phyloP scores from a whole-genome alignment of 352 stramenopile genomes.

The Phytophthora citricola region DNA sequence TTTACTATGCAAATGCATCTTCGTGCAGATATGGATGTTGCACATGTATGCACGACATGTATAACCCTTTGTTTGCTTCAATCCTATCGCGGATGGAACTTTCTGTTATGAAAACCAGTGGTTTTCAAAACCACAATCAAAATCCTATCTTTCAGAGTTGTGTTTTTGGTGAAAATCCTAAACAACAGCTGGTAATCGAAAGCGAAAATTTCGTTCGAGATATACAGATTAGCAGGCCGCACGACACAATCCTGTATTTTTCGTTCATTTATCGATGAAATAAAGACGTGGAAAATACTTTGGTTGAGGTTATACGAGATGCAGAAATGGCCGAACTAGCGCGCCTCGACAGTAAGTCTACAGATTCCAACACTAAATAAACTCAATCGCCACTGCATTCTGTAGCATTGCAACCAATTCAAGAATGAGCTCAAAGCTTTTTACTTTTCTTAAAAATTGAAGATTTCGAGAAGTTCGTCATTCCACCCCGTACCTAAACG shows the following conservation, averaged over 20 bases:
- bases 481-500: constrained; percentile 26
- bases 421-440: constrained; percentile 9
- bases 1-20: too few relatives aligned
- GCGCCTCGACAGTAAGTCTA: not conserved
- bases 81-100: not conserved
- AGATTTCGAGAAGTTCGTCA: constrained; percentile 7
- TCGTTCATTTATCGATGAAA: constrained; percentile 3
- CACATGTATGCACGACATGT: too few relatives aligned
- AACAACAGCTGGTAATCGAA: constrained; percentile 16
- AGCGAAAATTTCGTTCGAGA: constrained; percentile 36
- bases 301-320: not conserved
- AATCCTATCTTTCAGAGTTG: not conserved
- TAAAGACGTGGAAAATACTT: constrained; percentile 4
- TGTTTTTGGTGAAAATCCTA: constrained; percentile 24
- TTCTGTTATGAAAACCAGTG: not conserved
- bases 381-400: too few relatives aligned
- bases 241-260: constrained; percentile 36
- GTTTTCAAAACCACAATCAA: constrained; percentile 6
- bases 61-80: not conserved
- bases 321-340: not conserved
- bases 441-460: constrained; percentile 17
- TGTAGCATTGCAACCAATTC: too few relatives aligned
- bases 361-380: not conserved
- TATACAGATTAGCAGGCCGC: constrained; percentile 36
- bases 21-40: too few relatives aligned